A percentile compares a stretch with the other conserved stretches of the same genome.
Evolutionary conservation across 1,139 yeast species (phyloP).

Genomic region (Candida sanyaensis): DNA sequence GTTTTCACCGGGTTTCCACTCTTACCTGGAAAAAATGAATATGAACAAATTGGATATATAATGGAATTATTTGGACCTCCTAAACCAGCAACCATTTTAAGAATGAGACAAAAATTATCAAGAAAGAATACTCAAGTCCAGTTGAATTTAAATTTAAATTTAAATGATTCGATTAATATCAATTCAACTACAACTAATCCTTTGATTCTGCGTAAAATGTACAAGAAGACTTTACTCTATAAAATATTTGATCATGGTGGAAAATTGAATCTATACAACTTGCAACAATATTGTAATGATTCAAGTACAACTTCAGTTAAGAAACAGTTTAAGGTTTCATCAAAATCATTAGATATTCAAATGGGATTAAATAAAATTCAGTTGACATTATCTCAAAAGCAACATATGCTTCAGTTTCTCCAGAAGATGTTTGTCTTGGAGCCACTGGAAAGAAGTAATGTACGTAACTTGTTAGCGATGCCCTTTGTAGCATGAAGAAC

Average conservation of each 20-base stretch:
- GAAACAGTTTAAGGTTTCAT: conserved; percentile 28
- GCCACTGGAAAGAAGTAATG: conserved; percentile 46
- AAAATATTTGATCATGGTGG: conserved; percentile 46
- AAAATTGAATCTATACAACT: conserved; percentile 29
- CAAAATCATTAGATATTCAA: conserved; percentile 39
- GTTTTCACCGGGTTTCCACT: conserved; percentile 66
- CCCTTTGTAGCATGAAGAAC: conserved; percentile 17
- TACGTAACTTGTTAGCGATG: conserved; percentile 46
- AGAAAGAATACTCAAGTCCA: conserved; percentile 14
- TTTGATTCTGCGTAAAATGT: conserved; percentile 25
- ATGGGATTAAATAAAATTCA: conserved; percentile 32
- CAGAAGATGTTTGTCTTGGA: conserved; percentile 56
- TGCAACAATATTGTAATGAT: conserved; percentile 24
- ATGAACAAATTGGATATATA: conserved; percentile 61
- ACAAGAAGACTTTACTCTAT: conserved; percentile 33
- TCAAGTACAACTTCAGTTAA: conserved; percentile 23
- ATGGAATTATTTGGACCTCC: conserved; percentile 70
- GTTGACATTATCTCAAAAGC: conserved; percentile 6
- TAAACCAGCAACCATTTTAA: conserved; percentile 25
- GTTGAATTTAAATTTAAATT: not conserved
- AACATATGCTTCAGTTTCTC: conserved; percentile 31
- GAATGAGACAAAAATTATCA: conserved; percentile 24
- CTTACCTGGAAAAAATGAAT: conserved; percentile 70
- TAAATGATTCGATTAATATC: not conserved
- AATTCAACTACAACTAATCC: not conserved